phyloP scores from a whole-genome alignment of 1,284 basidiomycete species.

The Ceratobasidium sp. region DNA sequence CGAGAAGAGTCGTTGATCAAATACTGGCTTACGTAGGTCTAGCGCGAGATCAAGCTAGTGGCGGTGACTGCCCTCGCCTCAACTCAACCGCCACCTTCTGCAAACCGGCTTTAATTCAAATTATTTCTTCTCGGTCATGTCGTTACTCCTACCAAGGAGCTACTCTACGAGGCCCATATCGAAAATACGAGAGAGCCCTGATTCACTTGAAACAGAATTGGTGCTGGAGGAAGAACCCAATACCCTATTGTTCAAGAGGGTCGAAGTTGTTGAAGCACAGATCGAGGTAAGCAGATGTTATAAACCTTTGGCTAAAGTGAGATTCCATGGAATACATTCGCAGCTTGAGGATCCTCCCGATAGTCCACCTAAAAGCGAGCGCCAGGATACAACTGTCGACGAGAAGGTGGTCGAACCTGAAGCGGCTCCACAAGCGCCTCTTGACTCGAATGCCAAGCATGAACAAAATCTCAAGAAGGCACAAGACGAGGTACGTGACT shows the following conservation, averaged over 20 bases:
- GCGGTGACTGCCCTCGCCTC: too few species aligned
- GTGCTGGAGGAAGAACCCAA: neutral
- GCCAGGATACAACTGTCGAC: too few species aligned
- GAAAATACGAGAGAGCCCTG: neutral
- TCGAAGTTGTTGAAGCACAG: constrained; percentile 7
- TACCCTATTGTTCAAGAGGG: neutral
- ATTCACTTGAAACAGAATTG: neutral
- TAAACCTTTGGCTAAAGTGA: too few species aligned
- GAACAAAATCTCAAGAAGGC: constrained; percentile 5
- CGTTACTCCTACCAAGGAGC: neutral
- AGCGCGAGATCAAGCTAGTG: too few species aligned
- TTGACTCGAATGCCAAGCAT: constrained; percentile 1
- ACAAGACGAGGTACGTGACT: neutral
- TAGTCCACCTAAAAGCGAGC: too few species aligned
- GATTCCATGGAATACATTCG: too few species aligned
- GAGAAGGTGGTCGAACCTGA: neutral
- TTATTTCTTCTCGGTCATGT: too few species aligned
- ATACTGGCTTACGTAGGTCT: too few species aligned
- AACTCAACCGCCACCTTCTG: too few species aligned
- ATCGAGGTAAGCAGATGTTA: neutral
- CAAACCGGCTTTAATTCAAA: too few species aligned
- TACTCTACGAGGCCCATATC: neutral
- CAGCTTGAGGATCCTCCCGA: too few species aligned
- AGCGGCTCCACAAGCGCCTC: neutral
- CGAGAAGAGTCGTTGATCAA: too few species aligned